These are phyloP conservation scores for Carex littledalei DNA, from an alignment of 176 grass and related monocot species.

Conservation along the genomic window DNA sequence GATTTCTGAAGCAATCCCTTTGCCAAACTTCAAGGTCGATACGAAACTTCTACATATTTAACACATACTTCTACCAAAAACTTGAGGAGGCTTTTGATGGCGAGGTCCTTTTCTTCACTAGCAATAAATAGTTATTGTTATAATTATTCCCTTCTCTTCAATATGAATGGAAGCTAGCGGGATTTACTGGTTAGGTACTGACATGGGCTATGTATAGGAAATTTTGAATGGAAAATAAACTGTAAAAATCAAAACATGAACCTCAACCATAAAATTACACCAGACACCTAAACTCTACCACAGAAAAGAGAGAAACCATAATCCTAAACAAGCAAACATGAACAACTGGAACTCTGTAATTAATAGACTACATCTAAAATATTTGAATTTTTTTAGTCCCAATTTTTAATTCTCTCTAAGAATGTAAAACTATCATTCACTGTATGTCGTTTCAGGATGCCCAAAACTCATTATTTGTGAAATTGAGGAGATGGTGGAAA, in stretches of 20 bases:
- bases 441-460: background rate
- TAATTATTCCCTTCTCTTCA: slow-evolving; percentile 15
- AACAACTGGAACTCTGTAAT: background rate
- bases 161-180: background rate
- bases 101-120: slow-evolving; percentile 37
- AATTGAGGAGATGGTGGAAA: slow-evolving; percentile 98
- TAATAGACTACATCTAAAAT: background rate
- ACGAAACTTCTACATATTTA: slow-evolving; percentile 70
- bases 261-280: background rate
- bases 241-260: slow-evolving; percentile 1
- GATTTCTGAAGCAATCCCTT: slow-evolving; percentile 51
- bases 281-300: background rate
- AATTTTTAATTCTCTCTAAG: background rate
- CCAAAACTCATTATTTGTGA: slow-evolving; percentile 33
- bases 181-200: background rate
- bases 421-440: background rate
- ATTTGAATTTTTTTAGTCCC: background rate
- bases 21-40: slow-evolving; percentile 20
- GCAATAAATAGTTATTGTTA: background rate
- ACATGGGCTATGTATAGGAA: background rate
- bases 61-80: slow-evolving; percentile 89
- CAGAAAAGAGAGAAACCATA: background rate
- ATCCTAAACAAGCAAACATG: background rate
- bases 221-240: background rate
- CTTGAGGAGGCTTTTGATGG: slow-evolving; percentile 53